A percentile compares a stretch with the other conserved stretches of the same genome.
Conservation (phyloP, 257 asterid species). For the Solanum phureja region DNA sequence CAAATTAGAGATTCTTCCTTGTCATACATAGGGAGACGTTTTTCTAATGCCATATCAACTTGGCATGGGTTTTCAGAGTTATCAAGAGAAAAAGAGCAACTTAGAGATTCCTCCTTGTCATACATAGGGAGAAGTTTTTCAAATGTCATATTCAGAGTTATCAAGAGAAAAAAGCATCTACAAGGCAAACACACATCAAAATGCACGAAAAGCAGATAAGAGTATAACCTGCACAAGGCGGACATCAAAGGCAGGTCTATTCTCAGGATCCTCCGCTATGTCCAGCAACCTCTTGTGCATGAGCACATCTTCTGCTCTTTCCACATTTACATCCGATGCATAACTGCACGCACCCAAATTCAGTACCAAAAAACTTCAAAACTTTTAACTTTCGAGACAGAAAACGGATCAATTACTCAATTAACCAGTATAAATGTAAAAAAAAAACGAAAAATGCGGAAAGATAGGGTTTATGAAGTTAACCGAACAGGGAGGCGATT, state of each 20-base stretch:
- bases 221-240: slow-evolving; percentile 39
- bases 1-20: neutral
- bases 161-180: neutral
- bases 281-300: slow-evolving; percentile 30
- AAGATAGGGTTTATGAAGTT: slow-evolving; percentile 12
- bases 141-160: neutral
- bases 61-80: neutral
- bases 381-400: neutral
- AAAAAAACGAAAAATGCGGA: neutral
- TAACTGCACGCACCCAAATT: slow-evolving; percentile 15
- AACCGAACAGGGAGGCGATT: slow-evolving; percentile 41
- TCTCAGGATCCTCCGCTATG: slow-evolving; percentile 32
- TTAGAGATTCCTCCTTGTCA: neutral
- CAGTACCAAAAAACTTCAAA: neutral
- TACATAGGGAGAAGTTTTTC: neutral
- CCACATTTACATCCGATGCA: slow-evolving; percentile 49
- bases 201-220: neutral
- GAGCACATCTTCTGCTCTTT: slow-evolving; percentile 48
- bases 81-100: neutral
- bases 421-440: neutral
- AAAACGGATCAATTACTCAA: neutral
- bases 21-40: neutral
- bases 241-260: slow-evolving; percentile 33
- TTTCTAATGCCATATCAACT: neutral
- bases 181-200: neutral